Conservation (phyloP, 176 grass and related monocot genomes). For the Metroxylon sagu region DNA sequence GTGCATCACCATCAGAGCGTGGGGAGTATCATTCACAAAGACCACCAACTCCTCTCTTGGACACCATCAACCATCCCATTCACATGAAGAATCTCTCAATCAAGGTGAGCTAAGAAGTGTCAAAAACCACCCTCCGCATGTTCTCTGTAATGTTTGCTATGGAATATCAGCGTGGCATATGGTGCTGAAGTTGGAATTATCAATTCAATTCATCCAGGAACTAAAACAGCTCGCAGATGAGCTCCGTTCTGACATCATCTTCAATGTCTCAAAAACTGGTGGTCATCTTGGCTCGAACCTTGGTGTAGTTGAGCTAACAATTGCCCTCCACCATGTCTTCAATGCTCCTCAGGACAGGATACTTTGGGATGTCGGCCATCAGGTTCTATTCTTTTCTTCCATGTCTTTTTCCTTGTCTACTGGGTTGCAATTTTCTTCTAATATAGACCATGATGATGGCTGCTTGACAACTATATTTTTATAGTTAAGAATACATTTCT, state of each 20-base stretch:
- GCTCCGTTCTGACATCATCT: conserved; percentile 93
- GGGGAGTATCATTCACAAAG: conserved; percentile 80
- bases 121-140: not conserved
- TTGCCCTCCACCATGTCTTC: conserved; percentile 93
- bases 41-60: conserved; percentile 88
- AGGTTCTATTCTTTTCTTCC: conserved; percentile 40
- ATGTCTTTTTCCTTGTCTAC: not conserved
- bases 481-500: no score
- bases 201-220: conserved; percentile 27
- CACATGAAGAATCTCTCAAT: conserved; percentile 94
- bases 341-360: conserved; percentile 81
- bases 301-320: conserved; percentile 87
- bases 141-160: conserved; percentile 28
- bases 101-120: conserved; percentile 26
- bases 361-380: conserved; percentile 96
- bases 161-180: not conserved
- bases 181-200: not conserved
- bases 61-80: conserved; percentile 87
- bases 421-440: not conserved
- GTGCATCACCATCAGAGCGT: conserved; percentile 46
- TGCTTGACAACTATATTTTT: no score
- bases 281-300: conserved; percentile 95
- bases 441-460: no score
- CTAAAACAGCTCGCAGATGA: conserved; percentile 90
- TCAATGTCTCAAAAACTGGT: conserved; percentile 93